A percentile compares a stretch with the other conserved stretches of the same genome.
These are phyloP conservation scores for Chaetomium tenue DNA, from an alignment of 495 filamentous ascomycete species.

Conservation along the genomic window DNA sequence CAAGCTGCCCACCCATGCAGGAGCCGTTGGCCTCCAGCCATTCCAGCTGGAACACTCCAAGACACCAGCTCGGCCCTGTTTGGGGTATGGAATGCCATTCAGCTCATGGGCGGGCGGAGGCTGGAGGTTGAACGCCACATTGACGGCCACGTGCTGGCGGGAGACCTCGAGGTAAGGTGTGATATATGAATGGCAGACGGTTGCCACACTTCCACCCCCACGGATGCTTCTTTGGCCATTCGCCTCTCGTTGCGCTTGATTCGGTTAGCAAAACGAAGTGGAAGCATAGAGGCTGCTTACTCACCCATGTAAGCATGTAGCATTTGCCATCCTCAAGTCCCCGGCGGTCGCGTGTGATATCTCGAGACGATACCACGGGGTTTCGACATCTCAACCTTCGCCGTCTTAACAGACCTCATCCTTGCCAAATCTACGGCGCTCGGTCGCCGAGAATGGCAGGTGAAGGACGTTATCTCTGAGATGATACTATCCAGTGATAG, in stretches of 20 bases:
- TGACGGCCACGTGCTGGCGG: not conserved
- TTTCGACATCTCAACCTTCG: not conserved
- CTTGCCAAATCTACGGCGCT: not conserved
- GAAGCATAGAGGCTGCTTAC: not conserved
- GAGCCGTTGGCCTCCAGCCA: not conserved
- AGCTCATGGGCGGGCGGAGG: not conserved
- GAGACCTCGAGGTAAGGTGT: not conserved
- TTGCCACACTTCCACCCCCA: not conserved
- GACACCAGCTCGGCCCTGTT: not conserved
- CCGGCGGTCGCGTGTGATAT: not conserved
- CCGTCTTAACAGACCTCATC: not conserved
- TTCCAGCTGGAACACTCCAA: not conserved
- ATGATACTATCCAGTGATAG: constrained; percentile 5
- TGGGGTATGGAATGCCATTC: not conserved
- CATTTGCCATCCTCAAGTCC: not conserved
- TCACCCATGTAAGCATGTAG: not conserved
- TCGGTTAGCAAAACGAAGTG: not conserved
- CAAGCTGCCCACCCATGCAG: not conserved
- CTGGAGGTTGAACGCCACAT: not conserved
- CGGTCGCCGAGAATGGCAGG: constrained; percentile 17
- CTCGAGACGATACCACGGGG: not conserved
- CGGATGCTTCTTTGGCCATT: not conserved
- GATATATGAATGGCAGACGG: not conserved
- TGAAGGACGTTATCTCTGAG: constrained; percentile 3
- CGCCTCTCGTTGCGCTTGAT: not conserved